Base-by-base conservation (phyloP, 1,284 basidiomycete species). In the Waitea zeae region DNA sequence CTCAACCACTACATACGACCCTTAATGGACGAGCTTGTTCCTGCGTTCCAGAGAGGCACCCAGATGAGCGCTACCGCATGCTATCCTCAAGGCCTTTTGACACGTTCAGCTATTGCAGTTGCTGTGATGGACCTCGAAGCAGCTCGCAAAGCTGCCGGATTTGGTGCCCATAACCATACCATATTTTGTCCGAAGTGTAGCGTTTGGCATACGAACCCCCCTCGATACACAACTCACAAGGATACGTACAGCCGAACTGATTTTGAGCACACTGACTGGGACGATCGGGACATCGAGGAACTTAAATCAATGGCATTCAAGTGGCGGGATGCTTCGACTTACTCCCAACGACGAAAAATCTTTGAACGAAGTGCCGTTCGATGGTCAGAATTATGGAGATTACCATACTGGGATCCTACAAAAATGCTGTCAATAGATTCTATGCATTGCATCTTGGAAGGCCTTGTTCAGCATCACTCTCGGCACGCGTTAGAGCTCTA, bases 1-100 rank as follows among this genome's bases (percentile, higher is more conserved):
- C 44, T 59, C 5, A 61, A 62, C 36, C 44, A 54, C 30, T 52
- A 50, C 33, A 33, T 62, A 0, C 34, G 36, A 2, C 57, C 53
- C 0, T 31, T 64, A 7, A 45, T 62, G 2, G 44, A 55, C 32
- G 45, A 48, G 11, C 37, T 63, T 19, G 30, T 49, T 1, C 22
- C 34, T 9, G 39, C 46, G 12, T 62, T 54, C 50, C 24, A 44
- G 3, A 31, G 38, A 5, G 58, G 59, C 3, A 36, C 55, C 2
- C 42, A 26, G n/a, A 47, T 49, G 33, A 43, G 48, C 1, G 37
- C 38, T 14, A 57, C 55, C 5, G 33, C 42, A 5, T 26, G 36
- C 9, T 39, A 49, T 33, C 42, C 46, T 24, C 2, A 31, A 13
- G 56, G 58, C 9, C 41, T 49, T 11, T 27, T 40, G 20, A 42